Conservation (phyloP, 2,329 filamentous ascomycete species). For the Neophaeococcomyces aloes region DNA sequence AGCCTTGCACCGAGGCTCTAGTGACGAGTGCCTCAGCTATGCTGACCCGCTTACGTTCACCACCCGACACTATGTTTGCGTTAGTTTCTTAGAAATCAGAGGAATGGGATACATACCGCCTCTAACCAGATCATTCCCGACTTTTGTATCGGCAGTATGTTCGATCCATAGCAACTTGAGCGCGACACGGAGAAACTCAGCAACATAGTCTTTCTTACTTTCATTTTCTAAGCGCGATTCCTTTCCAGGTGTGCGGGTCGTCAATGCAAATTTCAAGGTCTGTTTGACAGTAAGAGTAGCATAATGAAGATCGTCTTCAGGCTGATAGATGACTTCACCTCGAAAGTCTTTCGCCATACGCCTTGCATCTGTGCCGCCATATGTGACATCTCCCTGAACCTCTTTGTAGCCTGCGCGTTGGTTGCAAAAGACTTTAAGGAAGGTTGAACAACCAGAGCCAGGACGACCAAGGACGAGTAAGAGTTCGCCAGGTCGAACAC, state of each 20-base stretch:
- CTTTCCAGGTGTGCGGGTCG: constrained; percentile 56
- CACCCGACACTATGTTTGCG: constrained; percentile 57
- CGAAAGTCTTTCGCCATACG: constrained; percentile 41
- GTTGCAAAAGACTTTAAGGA: constrained; percentile 61
- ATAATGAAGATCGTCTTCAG: constrained; percentile 68
- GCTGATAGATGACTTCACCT: constrained; percentile 55
- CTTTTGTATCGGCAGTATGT: constrained; percentile 61
- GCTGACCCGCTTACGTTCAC: constrained; percentile 40
- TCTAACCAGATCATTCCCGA: constrained; percentile 63
- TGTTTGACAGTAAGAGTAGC: constrained; percentile 66
- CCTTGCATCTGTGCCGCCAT: constrained; percentile 46
- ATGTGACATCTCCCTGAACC: constrained; percentile 44
- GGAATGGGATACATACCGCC: too few species aligned
- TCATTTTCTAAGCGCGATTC: constrained; percentile 51
- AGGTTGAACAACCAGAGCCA: constrained; percentile 59
- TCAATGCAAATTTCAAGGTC: constrained; percentile 62
- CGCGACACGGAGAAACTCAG: constrained; percentile 55
- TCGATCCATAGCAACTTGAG: constrained; percentile 63
- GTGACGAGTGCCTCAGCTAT: constrained; percentile 57
- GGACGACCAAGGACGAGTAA: constrained; percentile 58
- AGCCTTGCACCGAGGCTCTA: constrained; percentile 54
- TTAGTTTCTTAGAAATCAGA: too few species aligned
- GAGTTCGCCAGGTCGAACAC: constrained; percentile 64
- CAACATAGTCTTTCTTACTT: constrained; percentile 48
- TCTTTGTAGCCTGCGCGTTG: constrained; percentile 48